Evolutionary conservation across 768 basidiomycete genomes (phyloP).

Genomic region (Mycena rosella): DNA sequence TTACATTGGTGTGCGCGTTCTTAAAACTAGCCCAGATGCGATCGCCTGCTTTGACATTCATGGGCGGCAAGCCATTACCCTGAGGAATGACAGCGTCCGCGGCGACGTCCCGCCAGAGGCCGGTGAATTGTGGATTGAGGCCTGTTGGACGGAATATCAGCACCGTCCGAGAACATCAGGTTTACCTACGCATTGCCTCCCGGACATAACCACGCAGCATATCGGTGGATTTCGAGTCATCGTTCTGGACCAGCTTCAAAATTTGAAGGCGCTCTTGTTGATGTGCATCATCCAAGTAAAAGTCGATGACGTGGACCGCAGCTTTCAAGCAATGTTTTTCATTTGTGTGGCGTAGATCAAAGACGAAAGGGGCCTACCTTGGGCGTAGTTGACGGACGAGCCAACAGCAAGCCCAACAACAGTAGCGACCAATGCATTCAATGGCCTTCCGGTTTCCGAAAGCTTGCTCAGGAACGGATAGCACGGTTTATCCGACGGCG

Average conservation of each 20-base stretch:
- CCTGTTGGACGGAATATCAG: neutral
- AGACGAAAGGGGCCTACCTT: conserved; percentile 45
- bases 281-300: neutral
- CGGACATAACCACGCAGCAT: neutral
- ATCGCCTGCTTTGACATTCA: neutral
- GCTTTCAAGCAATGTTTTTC: neutral
- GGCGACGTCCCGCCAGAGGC: neutral
- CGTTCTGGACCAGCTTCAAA: neutral
- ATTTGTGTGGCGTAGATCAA: too few relatives aligned
- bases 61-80: neutral
- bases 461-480: conserved; percentile 55
- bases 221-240: neutral
- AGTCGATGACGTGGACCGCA: neutral
- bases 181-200: neutral
- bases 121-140: neutral
- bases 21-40: neutral
- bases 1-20: conserved; percentile 38
- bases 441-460: conserved; percentile 49
- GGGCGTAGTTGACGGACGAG: conserved; percentile 58
- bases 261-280: neutral
- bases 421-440: conserved; percentile 58
- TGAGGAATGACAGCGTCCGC: neutral
- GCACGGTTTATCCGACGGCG: conserved; percentile 31
- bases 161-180: too few relatives aligned
- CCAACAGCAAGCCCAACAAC: conserved; percentile 62